Evolutionary conservation across 768 basidiomycete species (phyloP).

Genomic region (Lactarius trivialis): DNA sequence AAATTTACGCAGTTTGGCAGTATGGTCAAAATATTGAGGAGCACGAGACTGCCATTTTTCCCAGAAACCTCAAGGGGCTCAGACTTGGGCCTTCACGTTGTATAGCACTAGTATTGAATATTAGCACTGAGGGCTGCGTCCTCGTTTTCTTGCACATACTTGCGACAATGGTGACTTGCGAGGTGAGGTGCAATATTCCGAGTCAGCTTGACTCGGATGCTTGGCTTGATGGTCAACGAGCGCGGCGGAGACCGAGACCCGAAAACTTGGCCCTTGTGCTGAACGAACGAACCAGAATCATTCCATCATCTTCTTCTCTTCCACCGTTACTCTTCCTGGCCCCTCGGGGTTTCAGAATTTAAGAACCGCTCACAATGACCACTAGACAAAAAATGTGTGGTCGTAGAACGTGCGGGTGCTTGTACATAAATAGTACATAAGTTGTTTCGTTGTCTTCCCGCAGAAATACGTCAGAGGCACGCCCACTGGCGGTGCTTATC

Average conservation of each 20-base stretch:
- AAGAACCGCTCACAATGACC: not conserved
- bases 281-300: not conserved
- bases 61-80: not conserved
- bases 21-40: not conserved
- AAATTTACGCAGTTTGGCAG: not conserved
- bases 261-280: slow-evolving; percentile 1
- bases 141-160: not conserved
- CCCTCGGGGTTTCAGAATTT: slow-evolving; percentile 18
- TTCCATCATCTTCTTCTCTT: not conserved
- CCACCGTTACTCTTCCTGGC: not conserved
- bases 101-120: not conserved
- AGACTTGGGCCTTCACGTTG: not conserved
- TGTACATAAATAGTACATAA: slow-evolving; percentile 20
- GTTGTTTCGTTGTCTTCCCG: not conserved
- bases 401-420: not conserved
- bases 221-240: not conserved
- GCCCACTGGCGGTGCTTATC: slow-evolving; percentile 1
- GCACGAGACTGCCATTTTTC: not conserved
- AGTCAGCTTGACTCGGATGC: not conserved
- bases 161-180: too few relatives aligned
- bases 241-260: slow-evolving; percentile 9
- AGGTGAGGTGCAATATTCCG: not conserved
- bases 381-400: not conserved
- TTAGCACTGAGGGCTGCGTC: not conserved
- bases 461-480: slow-evolving; percentile 18